Percentiles rank a stretch among this genome's conserved stretches.
Evolutionary conservation across 148 eudicot genomes (phyloP).

Genomic region (Dysphania ambrosioides): DNA sequence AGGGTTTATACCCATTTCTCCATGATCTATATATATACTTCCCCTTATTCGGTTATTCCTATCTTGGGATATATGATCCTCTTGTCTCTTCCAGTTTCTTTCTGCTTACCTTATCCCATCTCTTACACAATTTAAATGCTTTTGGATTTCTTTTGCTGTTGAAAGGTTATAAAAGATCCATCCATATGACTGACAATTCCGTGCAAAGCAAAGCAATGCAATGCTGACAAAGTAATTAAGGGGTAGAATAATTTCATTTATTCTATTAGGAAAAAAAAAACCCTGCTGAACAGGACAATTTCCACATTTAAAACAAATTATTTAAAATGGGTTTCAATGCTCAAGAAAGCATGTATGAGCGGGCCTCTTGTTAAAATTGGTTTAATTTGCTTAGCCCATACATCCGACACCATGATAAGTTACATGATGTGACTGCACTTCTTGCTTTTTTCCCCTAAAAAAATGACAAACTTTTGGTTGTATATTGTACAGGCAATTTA

Average conservation of each 20-base stretch:
- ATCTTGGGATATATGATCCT: neutral
- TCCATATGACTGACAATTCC: constrained; percentile 27
- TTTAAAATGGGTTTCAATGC: neutral
- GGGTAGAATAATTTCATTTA: neutral
- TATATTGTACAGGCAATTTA: constrained; percentile 6
- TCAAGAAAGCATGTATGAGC: neutral
- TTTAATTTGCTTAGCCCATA: neutral
- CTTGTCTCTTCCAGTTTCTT: constrained; percentile 12
- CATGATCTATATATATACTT: neutral
- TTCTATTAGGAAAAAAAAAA: neutral
- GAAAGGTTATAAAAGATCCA: constrained; percentile 8
- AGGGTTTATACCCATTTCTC: neutral
- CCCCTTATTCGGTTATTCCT: neutral
- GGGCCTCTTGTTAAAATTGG: constrained; percentile 13
- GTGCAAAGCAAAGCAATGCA: constrained; percentile 25
- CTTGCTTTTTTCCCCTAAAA: constrained; percentile 3
- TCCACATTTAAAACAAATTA: neutral
- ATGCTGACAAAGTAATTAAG: constrained; percentile 11
- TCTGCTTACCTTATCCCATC: constrained; percentile 25
- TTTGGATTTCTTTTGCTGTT: constrained; percentile 23
- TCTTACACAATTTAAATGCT: constrained; percentile 11
- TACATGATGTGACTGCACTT: constrained; percentile 31
- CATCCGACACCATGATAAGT: neutral
- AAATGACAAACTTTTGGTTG: constrained; percentile 4
- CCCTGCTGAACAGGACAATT: too few relatives aligned